A percentile compares a stretch with the other conserved stretches of the same genome.
Conservation (phyloP, 495 filamentous ascomycete genomes). For the Annulohypoxylon stygium region DNA sequence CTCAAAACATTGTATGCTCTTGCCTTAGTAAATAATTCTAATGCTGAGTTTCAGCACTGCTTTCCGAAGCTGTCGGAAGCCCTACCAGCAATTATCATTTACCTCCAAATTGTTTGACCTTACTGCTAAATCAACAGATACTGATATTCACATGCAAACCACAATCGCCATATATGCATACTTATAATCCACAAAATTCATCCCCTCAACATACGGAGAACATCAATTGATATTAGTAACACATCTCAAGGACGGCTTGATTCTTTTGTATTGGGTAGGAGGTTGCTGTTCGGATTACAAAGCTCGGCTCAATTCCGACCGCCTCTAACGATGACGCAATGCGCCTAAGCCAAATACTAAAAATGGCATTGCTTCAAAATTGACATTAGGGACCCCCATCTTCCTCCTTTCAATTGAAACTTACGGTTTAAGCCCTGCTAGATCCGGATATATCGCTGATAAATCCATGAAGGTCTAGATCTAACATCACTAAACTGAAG, state of each 20-base stretch:
- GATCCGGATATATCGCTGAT: constrained; percentile 31
- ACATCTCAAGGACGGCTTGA: background rate
- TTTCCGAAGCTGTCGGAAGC: too few species aligned
- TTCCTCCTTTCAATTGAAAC: background rate
- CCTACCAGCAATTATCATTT: too few species aligned
- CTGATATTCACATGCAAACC: background rate
- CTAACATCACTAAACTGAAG: constrained; percentile 13
- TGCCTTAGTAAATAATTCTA: too few species aligned
- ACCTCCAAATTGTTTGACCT: too few species aligned
- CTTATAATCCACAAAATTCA: background rate
- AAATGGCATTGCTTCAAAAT: background rate
- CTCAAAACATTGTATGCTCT: background rate
- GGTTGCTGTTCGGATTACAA: constrained; percentile 18
- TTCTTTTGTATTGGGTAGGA: background rate
- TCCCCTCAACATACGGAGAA: background rate
- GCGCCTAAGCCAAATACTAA: background rate
- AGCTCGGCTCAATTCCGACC: constrained; percentile 26
- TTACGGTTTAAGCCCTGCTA: background rate
- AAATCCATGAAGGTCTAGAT: constrained; percentile 26
- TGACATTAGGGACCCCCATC: background rate
- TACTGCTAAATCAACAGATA: background rate
- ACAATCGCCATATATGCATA: background rate
- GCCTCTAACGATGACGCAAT: constrained; percentile 13
- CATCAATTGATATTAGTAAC: constrained; percentile 2
- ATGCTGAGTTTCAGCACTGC: too few species aligned